Percentiles rank a stretch among this genome's conserved stretches.
These are phyloP conservation scores for Xylaria sp. DNA, from an alignment of 2,329 filamentous ascomycete species.

Conservation along the genomic window DNA sequence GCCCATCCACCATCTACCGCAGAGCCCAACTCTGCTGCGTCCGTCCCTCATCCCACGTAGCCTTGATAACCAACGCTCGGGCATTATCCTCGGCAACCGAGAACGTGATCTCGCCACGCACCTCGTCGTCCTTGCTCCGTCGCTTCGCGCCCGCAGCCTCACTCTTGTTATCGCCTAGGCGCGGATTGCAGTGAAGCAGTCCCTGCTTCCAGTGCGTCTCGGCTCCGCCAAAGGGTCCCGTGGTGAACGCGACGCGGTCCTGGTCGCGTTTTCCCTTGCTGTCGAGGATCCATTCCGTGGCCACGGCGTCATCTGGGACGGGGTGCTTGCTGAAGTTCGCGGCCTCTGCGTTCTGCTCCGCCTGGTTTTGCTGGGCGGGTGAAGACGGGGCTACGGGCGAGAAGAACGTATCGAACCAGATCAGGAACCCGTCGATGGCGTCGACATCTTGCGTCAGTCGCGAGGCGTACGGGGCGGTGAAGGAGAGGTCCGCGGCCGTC, in stretches of 20 bases:
- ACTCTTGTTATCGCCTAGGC: slow-evolving; percentile 11
- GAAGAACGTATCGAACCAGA: slow-evolving; percentile 97
- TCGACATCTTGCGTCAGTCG: slow-evolving; percentile 67
- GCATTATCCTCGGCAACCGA: slow-evolving; percentile 71
- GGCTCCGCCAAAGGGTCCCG: slow-evolving; percentile 70
- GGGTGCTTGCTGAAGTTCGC: slow-evolving; percentile 40
- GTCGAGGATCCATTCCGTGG: slow-evolving; percentile 61
- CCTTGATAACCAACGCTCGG: slow-evolving; percentile 68
- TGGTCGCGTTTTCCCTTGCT: slow-evolving; percentile 49
- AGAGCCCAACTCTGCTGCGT: slow-evolving; percentile 56
- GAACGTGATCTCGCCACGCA: slow-evolving; percentile 74
- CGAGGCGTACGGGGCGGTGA: slow-evolving; percentile 71
- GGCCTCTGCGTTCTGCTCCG: not conserved
- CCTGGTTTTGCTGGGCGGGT: not conserved
- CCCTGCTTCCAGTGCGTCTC: slow-evolving; percentile 93
- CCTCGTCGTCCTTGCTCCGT: slow-evolving; percentile 56
- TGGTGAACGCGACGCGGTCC: slow-evolving; percentile 83
- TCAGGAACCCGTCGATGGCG: slow-evolving; percentile 80
- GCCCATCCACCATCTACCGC: no score
- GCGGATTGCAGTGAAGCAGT: slow-evolving; percentile 69
- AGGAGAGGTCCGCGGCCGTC: slow-evolving; percentile 73
- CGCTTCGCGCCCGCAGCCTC: not conserved
- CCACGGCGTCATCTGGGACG: slow-evolving; percentile 57
- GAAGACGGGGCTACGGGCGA: slow-evolving; percentile 51
- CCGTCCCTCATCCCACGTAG: slow-evolving; percentile 63